These are phyloP conservation scores for Talaromyces sp. DNA, from an alignment of 2,329 filamentous ascomycete genomes.

Conservation along the genomic window DNA sequence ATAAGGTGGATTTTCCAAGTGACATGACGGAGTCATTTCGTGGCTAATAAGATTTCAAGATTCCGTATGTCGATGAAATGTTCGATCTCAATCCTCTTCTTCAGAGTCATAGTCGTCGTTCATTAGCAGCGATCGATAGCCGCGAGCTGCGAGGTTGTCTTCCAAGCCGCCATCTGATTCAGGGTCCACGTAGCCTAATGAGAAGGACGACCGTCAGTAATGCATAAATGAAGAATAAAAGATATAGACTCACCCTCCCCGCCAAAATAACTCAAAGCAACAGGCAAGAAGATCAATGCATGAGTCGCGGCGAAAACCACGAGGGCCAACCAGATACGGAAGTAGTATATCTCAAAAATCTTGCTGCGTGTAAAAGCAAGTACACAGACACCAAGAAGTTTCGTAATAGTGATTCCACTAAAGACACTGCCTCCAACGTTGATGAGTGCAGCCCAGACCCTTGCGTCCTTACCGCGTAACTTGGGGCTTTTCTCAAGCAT, in stretches of 20 bases:
- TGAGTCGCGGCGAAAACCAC: slow-evolving; percentile 86
- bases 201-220: not conserved
- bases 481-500: slow-evolving; percentile 78
- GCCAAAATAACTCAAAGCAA: slow-evolving; percentile 79
- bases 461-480: slow-evolving; percentile 76
- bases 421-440: slow-evolving; percentile 95
- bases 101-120: slow-evolving; percentile 71
- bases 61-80: not conserved
- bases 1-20: not conserved
- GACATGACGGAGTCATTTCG: not conserved
- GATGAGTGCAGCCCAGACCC: slow-evolving; percentile 88
- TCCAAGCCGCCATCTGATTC: slow-evolving; percentile 85
- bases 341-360: slow-evolving; percentile 99
- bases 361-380: slow-evolving; percentile 93
- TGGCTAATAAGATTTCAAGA: not conserved
- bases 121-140: slow-evolving; percentile 72
- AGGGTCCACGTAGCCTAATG: slow-evolving; percentile 74
- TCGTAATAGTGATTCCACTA: slow-evolving; percentile 93
- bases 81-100: slow-evolving; percentile 43
- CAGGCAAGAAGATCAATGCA: slow-evolving; percentile 85
- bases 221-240: not conserved
- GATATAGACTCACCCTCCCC: slow-evolving; percentile 59
- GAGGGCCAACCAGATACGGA: slow-evolving; percentile 90
- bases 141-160: slow-evolving; percentile 76
- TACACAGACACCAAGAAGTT: slow-evolving; percentile 85